Percentiles rank a stretch among this genome's conserved stretches.
Conservation (phyloP, 2,329 filamentous ascomycete genomes). For the Cordyceps militaris region DNA sequence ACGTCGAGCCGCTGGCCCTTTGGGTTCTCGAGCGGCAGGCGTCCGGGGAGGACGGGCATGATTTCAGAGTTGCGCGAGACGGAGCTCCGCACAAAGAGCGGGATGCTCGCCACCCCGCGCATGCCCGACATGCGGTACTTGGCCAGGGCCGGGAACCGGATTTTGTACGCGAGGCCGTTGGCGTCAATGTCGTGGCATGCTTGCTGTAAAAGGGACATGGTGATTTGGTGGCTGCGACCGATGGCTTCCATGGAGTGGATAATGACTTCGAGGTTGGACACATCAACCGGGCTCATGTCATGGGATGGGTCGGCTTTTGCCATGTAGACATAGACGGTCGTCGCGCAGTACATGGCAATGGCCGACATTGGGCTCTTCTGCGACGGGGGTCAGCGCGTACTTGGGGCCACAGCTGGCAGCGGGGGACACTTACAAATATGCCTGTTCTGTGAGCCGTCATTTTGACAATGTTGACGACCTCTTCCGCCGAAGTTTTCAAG, state of each 20-base stretch:
- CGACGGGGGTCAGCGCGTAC: not conserved
- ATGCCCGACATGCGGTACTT: conserved; percentile 26
- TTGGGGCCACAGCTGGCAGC: not conserved
- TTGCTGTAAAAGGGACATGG: conserved; percentile 78
- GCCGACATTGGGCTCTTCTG: conserved; percentile 40
- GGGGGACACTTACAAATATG: conserved; percentile 48
- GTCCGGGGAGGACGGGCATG: conserved; percentile 37
- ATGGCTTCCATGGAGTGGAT: conserved; percentile 72
- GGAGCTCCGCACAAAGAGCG: conserved; percentile 39
- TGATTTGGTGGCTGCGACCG: conserved; percentile 66
- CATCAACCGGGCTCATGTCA: conserved; percentile 41
- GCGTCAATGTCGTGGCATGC: conserved; percentile 71
- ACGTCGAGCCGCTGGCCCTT: conserved; percentile 16
- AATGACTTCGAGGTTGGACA: conserved; percentile 62
- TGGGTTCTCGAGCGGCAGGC: conserved; percentile 33
- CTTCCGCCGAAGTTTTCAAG: conserved; percentile 71
- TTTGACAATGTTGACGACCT: conserved; percentile 78
- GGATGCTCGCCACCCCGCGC: conserved; percentile 33
- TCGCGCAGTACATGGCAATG: conserved; percentile 78
- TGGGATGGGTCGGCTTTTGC: conserved; percentile 60
- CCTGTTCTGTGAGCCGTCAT: conserved; percentile 66
- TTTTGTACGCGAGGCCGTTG: conserved; percentile 32
- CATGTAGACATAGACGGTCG: conserved; percentile 75
- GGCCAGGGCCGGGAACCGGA: conserved; percentile 30
- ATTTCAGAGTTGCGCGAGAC: conserved; percentile 35